Base-by-base conservation (phyloP, 2,329 filamentous ascomycete species). In the Torrubiella hemipterigena region DNA sequence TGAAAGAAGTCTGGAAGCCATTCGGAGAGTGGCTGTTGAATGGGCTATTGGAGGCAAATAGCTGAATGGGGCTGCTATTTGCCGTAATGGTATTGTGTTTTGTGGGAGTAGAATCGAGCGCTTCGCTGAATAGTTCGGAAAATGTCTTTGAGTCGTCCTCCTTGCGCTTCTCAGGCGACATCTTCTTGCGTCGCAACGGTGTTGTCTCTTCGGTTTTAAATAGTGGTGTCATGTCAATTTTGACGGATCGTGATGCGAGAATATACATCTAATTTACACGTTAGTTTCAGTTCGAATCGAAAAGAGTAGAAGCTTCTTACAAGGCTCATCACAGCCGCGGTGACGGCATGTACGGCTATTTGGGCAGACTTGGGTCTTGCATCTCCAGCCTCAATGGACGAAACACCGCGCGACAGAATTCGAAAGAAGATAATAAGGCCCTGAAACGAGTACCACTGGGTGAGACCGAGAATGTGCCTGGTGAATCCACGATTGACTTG, bases 401-500 rank as follows among this genome's bases (percentile, higher is more conserved):
- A 40, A 13, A 67, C 49, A 11, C 51, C 55, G 14, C 61, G 52
- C 30, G 73, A 67, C 12, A 66, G 43, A 25, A 65, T 51, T 22
- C 81, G 67, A 9, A 76, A 53, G 6, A 65, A 47, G 9, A 83
- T 47, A 15, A 76, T 62, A 19, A 79, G 48, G 2, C 65, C 47
- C 45, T 86, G 81, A 38, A 78, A 69, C 2, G 62, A 63, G 46
- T 83, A 82, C 65, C 81, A 81, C 31, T 72, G 65, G 4, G 61
- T 58, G 10, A 82, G 65, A 0, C 77, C 77, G 4, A 65, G 49
- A 19, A 82, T 60, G 34, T 70, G 74, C 38, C 58, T 65, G 17
- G 63, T 69, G 47, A 68, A 79, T 33, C 72, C 76, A n/a, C 68
- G 61, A 20, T 63, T 59, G 4, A 67, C 69, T 42, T 77, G 63